Base-by-base conservation (phyloP, 257 asterid species). In the Mitragyna speciosa region DNA sequence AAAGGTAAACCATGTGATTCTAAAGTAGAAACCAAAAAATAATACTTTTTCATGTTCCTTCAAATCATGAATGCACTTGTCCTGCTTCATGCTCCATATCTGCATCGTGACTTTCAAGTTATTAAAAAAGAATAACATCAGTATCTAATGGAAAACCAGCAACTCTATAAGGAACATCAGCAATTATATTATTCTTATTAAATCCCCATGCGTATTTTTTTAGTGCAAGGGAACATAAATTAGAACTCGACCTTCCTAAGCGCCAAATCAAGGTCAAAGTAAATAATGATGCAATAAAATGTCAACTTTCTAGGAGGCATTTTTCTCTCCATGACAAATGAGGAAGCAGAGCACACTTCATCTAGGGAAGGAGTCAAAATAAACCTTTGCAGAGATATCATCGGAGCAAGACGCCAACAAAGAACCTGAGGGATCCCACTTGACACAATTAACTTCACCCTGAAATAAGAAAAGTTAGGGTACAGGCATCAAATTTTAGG, bases 381-480 rank as follows among this genome's bases (percentile, higher is more conserved):
- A 28, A 54, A 85, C 88, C 88, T 85, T 85, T 47, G 81, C 80
- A 20, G 88, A 70, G 24, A 47, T 51, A 59, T 85, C 88, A 72
- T 75, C 88, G 30, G 88, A 85, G 78, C 85, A 85, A 41, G 88
- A 85, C 10, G 88, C 88, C 81, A 85, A 68, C 33, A 85, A 59
- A 51, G 66, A 5, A 49, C 81, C 86, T 20, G 80, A 30, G 3
- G 88, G 82, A 73, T 85, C 86, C 88, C 88, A 85, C 68, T 85
- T 82, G 59, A 85, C 81, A 80, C 84, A 80, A 68, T 82, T 85
- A 80, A 82, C 88, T 71, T 82, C 88, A 77, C 86, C 88, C 88
- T 85, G 84, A 61, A 71, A 33, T 22, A 73, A 58, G 41, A 36
- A 69, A 70, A 8, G 16, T 26, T 26, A 47, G 28, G 31, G 47